Evolutionary conservation across 257 asterid genomes (phyloP).

Genomic region (Scutellaria minor): DNA sequence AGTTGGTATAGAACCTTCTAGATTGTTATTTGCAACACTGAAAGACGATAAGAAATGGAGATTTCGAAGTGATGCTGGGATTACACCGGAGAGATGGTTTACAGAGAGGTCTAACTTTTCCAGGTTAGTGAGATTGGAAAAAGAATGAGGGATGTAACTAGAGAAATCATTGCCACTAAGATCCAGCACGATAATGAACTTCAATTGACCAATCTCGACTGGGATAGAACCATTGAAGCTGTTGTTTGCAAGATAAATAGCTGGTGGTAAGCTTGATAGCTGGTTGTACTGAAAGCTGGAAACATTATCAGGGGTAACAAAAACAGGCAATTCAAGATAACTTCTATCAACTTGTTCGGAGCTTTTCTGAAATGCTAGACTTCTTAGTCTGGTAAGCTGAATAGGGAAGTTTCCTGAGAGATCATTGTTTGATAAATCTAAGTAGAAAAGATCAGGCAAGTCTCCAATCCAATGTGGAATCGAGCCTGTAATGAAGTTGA

Average conservation of each 20-base stretch:
- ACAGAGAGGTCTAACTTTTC: conserved; percentile 73
- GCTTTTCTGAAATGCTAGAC: conserved; percentile 52
- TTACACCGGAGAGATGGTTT: conserved; percentile 71
- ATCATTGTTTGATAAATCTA: conserved; percentile 67
- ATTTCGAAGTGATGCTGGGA: conserved; percentile 67
- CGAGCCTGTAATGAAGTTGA: conserved; percentile 56
- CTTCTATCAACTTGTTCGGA: conserved; percentile 56
- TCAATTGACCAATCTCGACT: conserved; percentile 58
- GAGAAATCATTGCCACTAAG: conserved; percentile 64
- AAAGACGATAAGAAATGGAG: conserved; percentile 82
- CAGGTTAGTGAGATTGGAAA: conserved; percentile 74
- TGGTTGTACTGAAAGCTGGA: conserved; percentile 74
- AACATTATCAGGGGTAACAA: conserved; percentile 69
- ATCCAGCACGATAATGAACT: conserved; percentile 61
- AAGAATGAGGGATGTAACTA: conserved; percentile 67
- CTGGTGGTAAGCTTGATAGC: conserved; percentile 74
- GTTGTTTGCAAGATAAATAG: conserved; percentile 67
- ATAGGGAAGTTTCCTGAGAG: conserved; percentile 69
- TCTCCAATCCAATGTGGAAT: conserved; percentile 74
- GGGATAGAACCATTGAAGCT: conserved; percentile 66
- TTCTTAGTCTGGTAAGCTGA: conserved; percentile 48
- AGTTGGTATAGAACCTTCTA: conserved; percentile 71
- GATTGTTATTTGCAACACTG: conserved; percentile 75
- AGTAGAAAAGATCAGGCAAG: conserved; percentile 70
- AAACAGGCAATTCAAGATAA: conserved; percentile 80